A percentile compares a stretch with the other conserved stretches of the same genome.
Evolutionary conservation across 345 rosid genomes (phyloP).

Genomic region (Pelargonium nanum): DNA sequence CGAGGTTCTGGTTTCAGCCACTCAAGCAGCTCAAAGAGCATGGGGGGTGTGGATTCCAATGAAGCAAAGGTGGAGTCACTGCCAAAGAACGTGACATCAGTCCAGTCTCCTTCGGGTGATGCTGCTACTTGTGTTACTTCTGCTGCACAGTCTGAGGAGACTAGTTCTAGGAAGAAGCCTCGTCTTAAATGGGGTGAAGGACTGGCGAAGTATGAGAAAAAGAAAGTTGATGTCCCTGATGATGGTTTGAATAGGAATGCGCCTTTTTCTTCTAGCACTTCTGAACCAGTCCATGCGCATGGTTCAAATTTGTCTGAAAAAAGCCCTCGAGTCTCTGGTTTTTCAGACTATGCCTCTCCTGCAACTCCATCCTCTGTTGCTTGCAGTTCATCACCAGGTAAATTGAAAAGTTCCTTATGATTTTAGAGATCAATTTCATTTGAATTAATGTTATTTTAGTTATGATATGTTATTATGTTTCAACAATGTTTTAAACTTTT

Average conservation of each 20-base stretch:
- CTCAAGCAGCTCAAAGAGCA: constrained; percentile 69
- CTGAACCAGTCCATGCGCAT: constrained; percentile 28
- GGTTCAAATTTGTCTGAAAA: constrained; percentile 36
- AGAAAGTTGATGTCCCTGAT: constrained; percentile 63
- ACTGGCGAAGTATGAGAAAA: constrained; percentile 77
- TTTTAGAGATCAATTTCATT: not conserved
- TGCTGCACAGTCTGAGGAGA: constrained; percentile 36
- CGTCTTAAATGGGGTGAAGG: constrained; percentile 95
- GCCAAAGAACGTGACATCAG: constrained; percentile 26
- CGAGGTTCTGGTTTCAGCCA: constrained; percentile 65
- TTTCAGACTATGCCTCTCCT: constrained; percentile 63
- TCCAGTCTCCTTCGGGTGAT: constrained; percentile 49
- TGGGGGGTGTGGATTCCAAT: constrained; percentile 47
- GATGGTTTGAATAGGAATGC: constrained; percentile 34
- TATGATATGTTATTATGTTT: no score
- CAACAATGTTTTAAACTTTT: not conserved
- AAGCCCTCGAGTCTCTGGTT: constrained; percentile 38
- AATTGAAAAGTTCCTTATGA: not conserved
- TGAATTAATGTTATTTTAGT: no score
- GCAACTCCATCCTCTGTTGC: constrained; percentile 85
- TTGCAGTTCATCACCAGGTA: constrained; percentile 86
- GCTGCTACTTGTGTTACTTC: constrained; percentile 42
- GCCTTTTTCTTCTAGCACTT: constrained; percentile 16
- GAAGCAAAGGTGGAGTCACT: constrained; percentile 42
- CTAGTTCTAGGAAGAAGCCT: constrained; percentile 55